Base-by-base conservation (phyloP, 73 alveolate species). In the Symbiodinium pilosum region DNA sequence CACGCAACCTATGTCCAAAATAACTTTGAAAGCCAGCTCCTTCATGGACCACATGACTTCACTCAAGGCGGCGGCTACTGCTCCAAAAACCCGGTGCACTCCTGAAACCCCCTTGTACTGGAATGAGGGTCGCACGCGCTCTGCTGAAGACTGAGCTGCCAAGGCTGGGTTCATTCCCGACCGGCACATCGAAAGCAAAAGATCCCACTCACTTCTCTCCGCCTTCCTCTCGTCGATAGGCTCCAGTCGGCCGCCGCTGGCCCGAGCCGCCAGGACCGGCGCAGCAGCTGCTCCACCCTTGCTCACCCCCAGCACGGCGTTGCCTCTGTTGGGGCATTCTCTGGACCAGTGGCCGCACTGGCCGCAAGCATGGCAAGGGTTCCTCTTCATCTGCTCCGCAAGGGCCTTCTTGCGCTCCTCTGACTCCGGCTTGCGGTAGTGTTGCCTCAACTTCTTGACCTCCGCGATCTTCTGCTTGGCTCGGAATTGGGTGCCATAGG, bases 391-490 rank as follows among this genome's bases (percentile, higher is more conserved):
- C 44, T 28, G 39, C 43, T 84, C 92, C 6, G 92, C 92, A n/a
- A 84, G 40, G 12, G 71, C 75, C 42, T 43, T 84, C 73, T 28
- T 9, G 28, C 83, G 93, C 54, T 86, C 93, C 81, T 86, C 83
- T 12, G 52, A 41, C 4, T 86, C 94, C 0, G 94, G 94, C 28
- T 26, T 11, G 12, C 30, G 14, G 43, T 16, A 87, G 85, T 87
- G 56, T 39, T 87, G 94, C 0, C 94, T 26, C 68, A 87, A 21
- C 64, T 87, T 87, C 69, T 18, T 4, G 16, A 87, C 42, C 32
- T 87, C 94, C 32, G 51, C 44, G 12, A 87, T 87, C 51, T 43
- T n/a, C 84, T 87, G 94, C 32, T 14, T 3, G 85, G 94, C 94
- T 30, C 26, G 18, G n/a, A 21, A 54, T 30, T 54, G 71, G 2